Evolutionary conservation across 331 rosid genomes (phyloP).

Genomic region (Pyrus hybrid): DNA sequence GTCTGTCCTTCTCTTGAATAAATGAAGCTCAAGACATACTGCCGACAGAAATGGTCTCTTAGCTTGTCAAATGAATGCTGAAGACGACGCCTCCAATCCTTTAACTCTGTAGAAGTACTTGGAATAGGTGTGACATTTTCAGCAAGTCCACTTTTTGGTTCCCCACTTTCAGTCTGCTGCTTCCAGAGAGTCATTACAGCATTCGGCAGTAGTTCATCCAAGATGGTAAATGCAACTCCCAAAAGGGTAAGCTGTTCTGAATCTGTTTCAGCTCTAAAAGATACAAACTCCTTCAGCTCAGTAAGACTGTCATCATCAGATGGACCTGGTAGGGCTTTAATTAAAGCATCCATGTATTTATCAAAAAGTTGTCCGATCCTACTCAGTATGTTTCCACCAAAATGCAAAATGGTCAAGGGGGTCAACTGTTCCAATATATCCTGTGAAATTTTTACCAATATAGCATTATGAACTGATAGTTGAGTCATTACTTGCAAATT

Average conservation of each 20-base stretch:
- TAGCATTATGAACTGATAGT: neutral
- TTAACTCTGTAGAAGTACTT: slow-evolving; percentile 51
- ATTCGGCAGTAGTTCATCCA: slow-evolving; percentile 77
- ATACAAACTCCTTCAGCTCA: slow-evolving; percentile 63
- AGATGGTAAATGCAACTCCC: slow-evolving; percentile 82
- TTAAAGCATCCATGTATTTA: slow-evolving; percentile 80
- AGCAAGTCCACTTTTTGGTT: slow-evolving; percentile 33
- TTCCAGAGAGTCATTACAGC: slow-evolving; percentile 67
- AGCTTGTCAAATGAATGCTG: slow-evolving; percentile 94
- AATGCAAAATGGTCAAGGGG: slow-evolving; percentile 54
- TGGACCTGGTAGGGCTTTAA: slow-evolving; percentile 73
- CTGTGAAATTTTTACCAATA: slow-evolving; percentile 33
- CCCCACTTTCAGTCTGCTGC: slow-evolving; percentile 45
- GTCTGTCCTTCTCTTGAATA: slow-evolving; percentile 96
- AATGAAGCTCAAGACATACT: slow-evolving; percentile 81
- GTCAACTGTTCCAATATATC: slow-evolving; percentile 89
- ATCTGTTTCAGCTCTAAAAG: slow-evolving; percentile 89
- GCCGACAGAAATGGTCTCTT: slow-evolving; percentile 89
- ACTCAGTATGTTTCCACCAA: slow-evolving; percentile 68
- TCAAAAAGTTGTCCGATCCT: slow-evolving; percentile 73
- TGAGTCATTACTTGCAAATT: neutral
- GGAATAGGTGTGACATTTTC: slow-evolving; percentile 43
- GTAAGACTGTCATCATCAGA: slow-evolving; percentile 85
- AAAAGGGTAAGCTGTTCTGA: slow-evolving; percentile 84
- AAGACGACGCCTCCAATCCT: slow-evolving; percentile 92